Conservation (phyloP, 2,329 filamentous ascomycete genomes). For the Epichloe amarillans region DNA sequence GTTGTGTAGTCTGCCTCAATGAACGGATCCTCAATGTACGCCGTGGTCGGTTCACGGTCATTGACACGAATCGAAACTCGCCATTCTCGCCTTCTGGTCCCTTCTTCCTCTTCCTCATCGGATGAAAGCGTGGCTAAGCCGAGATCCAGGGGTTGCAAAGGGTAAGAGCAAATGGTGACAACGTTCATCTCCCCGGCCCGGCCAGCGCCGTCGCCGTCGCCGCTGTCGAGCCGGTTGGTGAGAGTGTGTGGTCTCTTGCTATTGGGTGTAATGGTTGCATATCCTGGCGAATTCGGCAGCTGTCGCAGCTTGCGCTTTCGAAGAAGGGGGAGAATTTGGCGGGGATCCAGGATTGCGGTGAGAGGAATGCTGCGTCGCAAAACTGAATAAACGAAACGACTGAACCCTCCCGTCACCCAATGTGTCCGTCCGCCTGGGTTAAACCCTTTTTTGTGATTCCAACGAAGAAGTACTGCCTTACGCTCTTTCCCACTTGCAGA, state of each 20-base stretch:
- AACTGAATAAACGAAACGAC: background rate
- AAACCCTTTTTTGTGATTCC: too few relatives aligned
- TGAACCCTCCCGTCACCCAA: background rate
- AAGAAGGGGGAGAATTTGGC: background rate
- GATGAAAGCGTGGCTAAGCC: background rate
- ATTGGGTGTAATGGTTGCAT: constrained; percentile 3
- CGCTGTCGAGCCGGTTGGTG: background rate
- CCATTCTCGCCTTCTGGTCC: constrained; percentile 11
- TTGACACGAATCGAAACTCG: constrained; percentile 12
- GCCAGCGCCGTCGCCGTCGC: background rate
- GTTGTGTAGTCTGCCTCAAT: constrained; percentile 12
- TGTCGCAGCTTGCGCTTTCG: constrained; percentile 3
- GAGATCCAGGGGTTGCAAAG: constrained; percentile 5
- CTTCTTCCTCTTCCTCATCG: constrained; percentile 1
- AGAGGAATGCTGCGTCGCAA: background rate
- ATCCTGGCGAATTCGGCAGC: constrained; percentile 3
- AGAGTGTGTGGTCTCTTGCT: constrained; percentile 3
- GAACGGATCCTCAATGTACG: constrained; percentile 14
- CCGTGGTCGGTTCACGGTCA: constrained; percentile 3
- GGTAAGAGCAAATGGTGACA: constrained; percentile 9
- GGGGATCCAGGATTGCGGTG: constrained; percentile 1
- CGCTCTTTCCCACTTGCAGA: background rate
- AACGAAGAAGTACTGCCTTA: too few relatives aligned
- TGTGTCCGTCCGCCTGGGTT: too few relatives aligned
- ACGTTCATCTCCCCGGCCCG: constrained; percentile 10